A percentile compares a stretch with the other conserved stretches of the same genome.
Conservation (phyloP, 139 green algal genomes). For the Haematococcus sp. region DNA sequence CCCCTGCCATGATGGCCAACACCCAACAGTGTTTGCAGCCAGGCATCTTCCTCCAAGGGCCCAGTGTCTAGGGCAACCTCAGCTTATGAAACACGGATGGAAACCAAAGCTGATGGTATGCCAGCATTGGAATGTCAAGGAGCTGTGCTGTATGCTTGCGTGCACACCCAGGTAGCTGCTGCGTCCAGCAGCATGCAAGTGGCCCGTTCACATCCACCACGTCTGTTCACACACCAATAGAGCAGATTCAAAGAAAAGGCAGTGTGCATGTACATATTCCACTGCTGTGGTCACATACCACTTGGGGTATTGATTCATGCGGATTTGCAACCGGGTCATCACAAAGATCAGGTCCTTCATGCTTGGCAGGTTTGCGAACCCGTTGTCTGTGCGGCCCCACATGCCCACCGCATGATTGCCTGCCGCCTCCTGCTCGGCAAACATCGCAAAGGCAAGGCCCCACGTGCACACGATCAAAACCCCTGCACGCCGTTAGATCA, state of each 20-base stretch:
- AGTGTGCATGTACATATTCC: too few species aligned
- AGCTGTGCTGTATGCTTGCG: too few species aligned
- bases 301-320: constrained; percentile 86
- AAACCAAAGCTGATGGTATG: too few species aligned
- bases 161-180: too few species aligned
- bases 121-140: too few species aligned
- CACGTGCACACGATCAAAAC: neutral
- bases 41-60: neutral
- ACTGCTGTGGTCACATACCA: constrained; percentile 61
- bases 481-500: neutral
- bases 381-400: constrained; percentile 79
- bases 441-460: too few species aligned
- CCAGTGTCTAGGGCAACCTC: too few species aligned
- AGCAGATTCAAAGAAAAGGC: too few species aligned
- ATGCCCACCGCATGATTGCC: constrained; percentile 85
- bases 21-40: neutral
- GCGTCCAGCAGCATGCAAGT: neutral
- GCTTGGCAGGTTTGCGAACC: constrained; percentile 76
- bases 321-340: constrained; percentile 86
- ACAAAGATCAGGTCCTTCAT: constrained; percentile 85
- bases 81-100: too few species aligned
- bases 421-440: constrained; percentile 70
- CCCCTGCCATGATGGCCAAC: too few species aligned
- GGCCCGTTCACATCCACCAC: neutral
- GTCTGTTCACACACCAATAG: neutral